phyloP scores from a whole-genome alignment of 441 rosid species.

The Bocquillonia castaneifolia region DNA sequence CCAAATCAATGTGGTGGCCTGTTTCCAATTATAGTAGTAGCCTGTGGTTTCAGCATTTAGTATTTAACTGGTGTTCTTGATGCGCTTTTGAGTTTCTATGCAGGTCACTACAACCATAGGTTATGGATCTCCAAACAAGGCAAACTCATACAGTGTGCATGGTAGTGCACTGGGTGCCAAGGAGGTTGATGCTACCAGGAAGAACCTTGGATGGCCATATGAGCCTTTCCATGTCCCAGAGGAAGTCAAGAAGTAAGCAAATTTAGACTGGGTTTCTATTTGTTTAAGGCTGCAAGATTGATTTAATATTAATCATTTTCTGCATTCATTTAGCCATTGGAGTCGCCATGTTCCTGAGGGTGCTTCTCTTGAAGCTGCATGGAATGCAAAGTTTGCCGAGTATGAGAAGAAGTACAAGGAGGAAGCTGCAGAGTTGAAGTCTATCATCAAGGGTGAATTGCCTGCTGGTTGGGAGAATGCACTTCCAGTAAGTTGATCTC shows the following conservation, averaged over 20 bases:
- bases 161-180: conserved; percentile 85
- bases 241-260: conserved; percentile 58
- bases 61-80: conserved; percentile 2
- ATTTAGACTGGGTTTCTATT: conserved; percentile 3
- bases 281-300: conserved; percentile 8
- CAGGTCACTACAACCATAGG: conserved; percentile 90
- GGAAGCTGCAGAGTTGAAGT: conserved; percentile 89
- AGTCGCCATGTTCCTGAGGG: conserved; percentile 80
- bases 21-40: not conserved
- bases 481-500: conserved; percentile 74
- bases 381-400: conserved; percentile 81
- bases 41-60: not conserved
- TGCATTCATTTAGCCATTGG: conserved; percentile 74
- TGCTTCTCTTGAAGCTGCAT: conserved; percentile 75
- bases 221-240: conserved; percentile 89
- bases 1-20: not conserved
- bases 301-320: conserved; percentile 16
- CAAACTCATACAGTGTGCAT: conserved; percentile 77
- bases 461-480: conserved; percentile 99
- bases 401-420: conserved; percentile 88
- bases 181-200: conserved; percentile 87
- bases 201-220: conserved; percentile 78
- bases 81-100: conserved; percentile 14
- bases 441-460: conserved; percentile 72
- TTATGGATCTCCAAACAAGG: conserved; percentile 81